Percentiles rank a stretch among this genome's conserved stretches.
Evolutionary conservation across 2,329 filamentous ascomycete species (phyloP).

Genomic region (Aspergillus phoenicis): DNA sequence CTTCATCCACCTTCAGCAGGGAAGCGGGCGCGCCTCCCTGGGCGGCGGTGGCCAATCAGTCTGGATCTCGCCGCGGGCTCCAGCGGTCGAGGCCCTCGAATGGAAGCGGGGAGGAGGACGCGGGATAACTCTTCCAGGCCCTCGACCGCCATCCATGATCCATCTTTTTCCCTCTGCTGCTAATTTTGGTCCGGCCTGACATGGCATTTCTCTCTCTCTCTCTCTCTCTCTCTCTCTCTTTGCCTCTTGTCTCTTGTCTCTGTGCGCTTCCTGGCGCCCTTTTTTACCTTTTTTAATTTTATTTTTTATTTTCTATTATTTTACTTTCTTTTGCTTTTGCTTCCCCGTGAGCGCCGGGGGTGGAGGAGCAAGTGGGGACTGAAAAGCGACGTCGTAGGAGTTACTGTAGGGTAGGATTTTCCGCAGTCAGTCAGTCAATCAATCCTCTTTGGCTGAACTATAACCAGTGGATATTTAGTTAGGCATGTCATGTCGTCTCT

Average conservation of each 20-base stretch:
- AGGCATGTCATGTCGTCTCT: too few species aligned
- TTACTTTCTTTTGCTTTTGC: too few species aligned
- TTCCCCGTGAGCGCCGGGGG: neutral
- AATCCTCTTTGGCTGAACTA: too few species aligned
- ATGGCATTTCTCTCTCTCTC: conserved; percentile 8
- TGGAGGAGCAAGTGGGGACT: too few species aligned
- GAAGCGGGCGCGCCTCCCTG: conserved; percentile 20
- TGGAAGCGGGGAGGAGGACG: conserved; percentile 23
- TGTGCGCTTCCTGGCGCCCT: neutral
- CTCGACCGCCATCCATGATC: neutral
- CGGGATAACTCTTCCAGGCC: conserved; percentile 17
- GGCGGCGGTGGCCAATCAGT: conserved; percentile 19
- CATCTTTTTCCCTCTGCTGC: conserved; percentile 7
- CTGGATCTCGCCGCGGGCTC: neutral
- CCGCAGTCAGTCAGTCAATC: too few species aligned
- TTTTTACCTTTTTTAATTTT: neutral
- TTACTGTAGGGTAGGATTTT: too few species aligned
- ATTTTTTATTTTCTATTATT: neutral
- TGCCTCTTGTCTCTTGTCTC: neutral
- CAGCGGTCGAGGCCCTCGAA: conserved; percentile 27
- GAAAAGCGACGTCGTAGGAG: too few species aligned
- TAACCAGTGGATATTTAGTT: too few species aligned
- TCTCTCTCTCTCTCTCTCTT: neutral
- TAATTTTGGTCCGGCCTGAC: conserved; percentile 22
- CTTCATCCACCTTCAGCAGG: conserved; percentile 9